phyloP scores from a whole-genome alignment of 2,329 filamentous ascomycete species.

The Truncatella angustata region DNA sequence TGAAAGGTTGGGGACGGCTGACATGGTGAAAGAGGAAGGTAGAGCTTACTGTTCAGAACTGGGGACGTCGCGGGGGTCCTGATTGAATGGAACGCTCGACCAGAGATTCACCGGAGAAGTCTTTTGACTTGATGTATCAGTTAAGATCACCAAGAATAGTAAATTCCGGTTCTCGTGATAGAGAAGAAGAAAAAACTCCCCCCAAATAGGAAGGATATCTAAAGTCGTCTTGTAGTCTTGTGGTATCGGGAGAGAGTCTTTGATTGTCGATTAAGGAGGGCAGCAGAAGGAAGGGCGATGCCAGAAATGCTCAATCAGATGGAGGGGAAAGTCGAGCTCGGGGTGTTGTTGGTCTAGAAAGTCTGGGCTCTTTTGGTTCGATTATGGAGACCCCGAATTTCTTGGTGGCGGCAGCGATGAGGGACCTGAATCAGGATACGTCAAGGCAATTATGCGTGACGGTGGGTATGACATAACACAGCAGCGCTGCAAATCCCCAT shows the following conservation, averaged over 20 bases:
- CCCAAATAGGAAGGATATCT: too few relatives aligned
- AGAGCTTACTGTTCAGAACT: constrained; percentile 8
- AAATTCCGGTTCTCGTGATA: too few relatives aligned
- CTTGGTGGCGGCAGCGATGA: constrained; percentile 9
- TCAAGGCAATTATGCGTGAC: constrained; percentile 10
- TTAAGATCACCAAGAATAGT: constrained; percentile 12
- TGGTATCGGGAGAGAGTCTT: not conserved
- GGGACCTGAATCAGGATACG: constrained; percentile 13
- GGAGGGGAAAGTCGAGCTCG: constrained; percentile 6
- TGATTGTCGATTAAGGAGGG: not conserved
- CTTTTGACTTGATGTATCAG: constrained; percentile 10
- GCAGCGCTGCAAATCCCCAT: not conserved
- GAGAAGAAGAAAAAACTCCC: too few relatives aligned
- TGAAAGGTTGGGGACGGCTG: not conserved
- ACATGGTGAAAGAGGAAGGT: not conserved
- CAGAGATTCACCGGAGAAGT: not conserved
- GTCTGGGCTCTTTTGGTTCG: constrained; percentile 5
- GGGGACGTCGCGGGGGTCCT: not conserved
- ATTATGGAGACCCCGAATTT: constrained; percentile 10
- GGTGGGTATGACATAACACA: constrained; percentile 12
- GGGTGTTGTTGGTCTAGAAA: constrained; percentile 6
- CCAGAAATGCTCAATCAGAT: constrained; percentile 6
- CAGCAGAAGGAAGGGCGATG: not conserved
- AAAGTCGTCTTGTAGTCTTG: too few relatives aligned
- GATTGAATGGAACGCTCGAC: not conserved